Evolutionary conservation across 2,329 filamentous ascomycete species (phyloP), one percentile per base, ranked within the genome.

Genomic region (Exophiala lecanii-corni): DNA sequence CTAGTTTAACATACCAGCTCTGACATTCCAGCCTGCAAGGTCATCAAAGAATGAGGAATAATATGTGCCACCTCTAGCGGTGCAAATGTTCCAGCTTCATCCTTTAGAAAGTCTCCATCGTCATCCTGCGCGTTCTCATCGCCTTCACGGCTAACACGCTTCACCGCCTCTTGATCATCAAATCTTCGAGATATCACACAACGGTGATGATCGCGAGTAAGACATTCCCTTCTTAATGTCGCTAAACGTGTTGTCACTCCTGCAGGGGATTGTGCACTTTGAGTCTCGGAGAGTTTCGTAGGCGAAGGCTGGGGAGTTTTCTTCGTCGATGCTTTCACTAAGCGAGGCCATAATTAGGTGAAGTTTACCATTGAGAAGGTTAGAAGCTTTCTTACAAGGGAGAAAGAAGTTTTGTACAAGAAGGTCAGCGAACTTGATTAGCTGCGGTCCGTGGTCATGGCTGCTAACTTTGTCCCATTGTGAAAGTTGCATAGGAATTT

Each of bases 51-150:
- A 33, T 54, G 50, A 5, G 53, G 50, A 16, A 55, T 33, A 12
- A 56, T 56, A 47, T 54, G 50, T 25, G 54, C 54, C 25, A 54
- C 47, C 43, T 52, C 41, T 15, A 55, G 34, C 34, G 23, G 9
- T 17, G 23, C 36, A 43, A 44, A 45, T 21, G 19, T 37, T 17
- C 31, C 37, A n/a, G 20, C 20, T 38, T 34, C 39, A 16, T 50
- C 19, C 12, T 32, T 32, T 9, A 50, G 32, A 9, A 23, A 40
- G 17, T 40, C 31, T 15, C 46, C 49, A 26, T 54, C 46, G 39
- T 54, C 51, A 33, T 55, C 51, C 41, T 41, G 32, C 40, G 45
- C 41, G 26, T 40, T 43, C 5, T 41, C 36, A 9, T 17, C 33
- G 21, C 45, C 44, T 42, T 48, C 36, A 6, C 25, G 34, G 7